Base-by-base conservation (phyloP, 2,329 filamentous ascomycete genomes). In the Calonectria ilicicola region DNA sequence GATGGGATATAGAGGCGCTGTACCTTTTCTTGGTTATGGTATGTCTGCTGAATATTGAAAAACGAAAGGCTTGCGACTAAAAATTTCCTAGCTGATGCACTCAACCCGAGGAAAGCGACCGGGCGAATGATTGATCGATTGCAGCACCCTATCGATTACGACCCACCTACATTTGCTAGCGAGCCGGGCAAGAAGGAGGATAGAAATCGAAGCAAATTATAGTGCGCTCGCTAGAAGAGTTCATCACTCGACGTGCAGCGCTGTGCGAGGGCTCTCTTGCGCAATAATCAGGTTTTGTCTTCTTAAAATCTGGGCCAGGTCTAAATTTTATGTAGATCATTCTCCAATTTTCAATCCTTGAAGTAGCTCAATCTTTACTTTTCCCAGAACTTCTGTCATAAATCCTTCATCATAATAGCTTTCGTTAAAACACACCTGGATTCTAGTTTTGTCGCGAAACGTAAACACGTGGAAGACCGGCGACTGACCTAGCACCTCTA, bases 1-100 rank as follows among this genome's bases (percentile, higher is more conserved):
- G 68, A 70, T 70, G 68, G 68, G 68, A 17, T 70, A 70, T n/a
- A 44, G 68, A 62, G 62, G 68, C 14, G 68, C 68, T n/a, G 14
- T 56, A 15, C 68, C 68, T 2, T 70, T 70, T 19, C 62, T 70
- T 21, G 68, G 68, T n/a, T 70, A 70, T 17, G 68, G 68, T 70
- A n/a, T n/a, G n/a, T n/a, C n/a, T n/a, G n/a, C n/a, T n/a, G n/a
- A n/a, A n/a, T n/a, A n/a, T n/a, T n/a, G n/a, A n/a, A n/a, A n/a
- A n/a, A n/a, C n/a, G n/a, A n/a, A n/a, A 32, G 29, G 5, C 29
- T 32, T 32, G 29, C 9, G 5, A 32, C 29, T 32, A 9, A 32
- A 32, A 32, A 5, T 32, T 32, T 32, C 5, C 29, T 9, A 32
- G 29, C 29, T 32, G 29, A 32, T 32, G 29, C 29, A 32, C 29